These are phyloP conservation scores for Trypethelium eluteriae DNA, from an alignment of 495 filamentous ascomycete species.

Conservation along the genomic window DNA sequence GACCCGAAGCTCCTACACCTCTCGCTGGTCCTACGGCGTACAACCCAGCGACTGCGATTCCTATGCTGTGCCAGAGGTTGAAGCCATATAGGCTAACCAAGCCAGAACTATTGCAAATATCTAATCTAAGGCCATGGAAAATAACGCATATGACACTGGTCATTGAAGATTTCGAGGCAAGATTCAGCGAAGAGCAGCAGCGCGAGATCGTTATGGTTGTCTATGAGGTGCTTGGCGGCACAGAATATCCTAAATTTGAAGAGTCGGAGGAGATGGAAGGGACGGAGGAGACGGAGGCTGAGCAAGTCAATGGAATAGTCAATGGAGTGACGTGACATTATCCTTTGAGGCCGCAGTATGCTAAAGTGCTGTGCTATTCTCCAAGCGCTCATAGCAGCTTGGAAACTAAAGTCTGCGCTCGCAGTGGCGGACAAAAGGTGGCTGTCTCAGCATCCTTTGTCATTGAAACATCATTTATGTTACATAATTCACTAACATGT, in stretches of 20 bases:
- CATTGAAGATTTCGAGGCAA: constrained; percentile 7
- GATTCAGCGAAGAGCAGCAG: neutral
- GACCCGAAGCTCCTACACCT: neutral
- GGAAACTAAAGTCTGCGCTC: no score
- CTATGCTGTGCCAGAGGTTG: neutral
- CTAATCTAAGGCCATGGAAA: neutral
- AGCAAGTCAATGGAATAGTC: neutral
- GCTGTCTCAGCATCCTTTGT: no score
- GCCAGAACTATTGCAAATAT: neutral
- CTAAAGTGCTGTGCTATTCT: neutral
- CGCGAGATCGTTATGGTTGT: neutral
- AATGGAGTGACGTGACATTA: neutral
- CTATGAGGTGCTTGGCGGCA: neutral
- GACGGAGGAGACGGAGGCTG: neutral
- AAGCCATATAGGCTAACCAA: neutral
- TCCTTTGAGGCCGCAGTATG: neutral
- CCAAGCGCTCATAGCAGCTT: neutral
- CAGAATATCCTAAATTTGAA: neutral
- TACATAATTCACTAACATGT: constrained; percentile 7
- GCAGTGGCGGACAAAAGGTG: no score
- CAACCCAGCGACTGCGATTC: neutral
- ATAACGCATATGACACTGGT: neutral
- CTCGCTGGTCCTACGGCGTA: neutral
- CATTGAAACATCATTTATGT: neutral
- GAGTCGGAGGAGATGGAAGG: neutral